A percentile compares a stretch with the other conserved stretches of the same genome.
phyloP scores from a whole-genome alignment of 2,329 filamentous ascomycete species.

The Macrophomina pseudophaseolina region DNA sequence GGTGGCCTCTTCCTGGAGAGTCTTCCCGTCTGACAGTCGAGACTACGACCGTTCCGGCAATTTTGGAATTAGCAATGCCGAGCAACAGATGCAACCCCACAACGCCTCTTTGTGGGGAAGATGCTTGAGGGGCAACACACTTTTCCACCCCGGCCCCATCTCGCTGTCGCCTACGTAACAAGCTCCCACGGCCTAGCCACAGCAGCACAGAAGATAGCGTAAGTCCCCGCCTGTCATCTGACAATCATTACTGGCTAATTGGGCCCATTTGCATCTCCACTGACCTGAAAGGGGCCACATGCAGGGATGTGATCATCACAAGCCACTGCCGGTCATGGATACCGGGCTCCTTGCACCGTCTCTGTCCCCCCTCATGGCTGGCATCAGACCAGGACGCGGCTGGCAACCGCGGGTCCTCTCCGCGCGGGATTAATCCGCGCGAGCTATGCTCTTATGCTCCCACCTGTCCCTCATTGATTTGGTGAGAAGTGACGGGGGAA shows the following conservation, averaged over 20 bases:
- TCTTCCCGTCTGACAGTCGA: neutral
- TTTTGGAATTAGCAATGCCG: conserved; percentile 5
- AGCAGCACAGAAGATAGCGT: neutral
- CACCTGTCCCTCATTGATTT: neutral
- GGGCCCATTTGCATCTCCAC: neutral
- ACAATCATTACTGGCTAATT: neutral
- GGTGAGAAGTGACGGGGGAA: neutral
- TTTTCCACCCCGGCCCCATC: neutral
- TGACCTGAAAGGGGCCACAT: neutral
- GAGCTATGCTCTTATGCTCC: neutral
- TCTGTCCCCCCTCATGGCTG: neutral
- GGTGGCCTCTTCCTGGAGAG: neutral
- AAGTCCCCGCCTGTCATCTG: neutral
- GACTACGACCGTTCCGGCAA: conserved; percentile 22
- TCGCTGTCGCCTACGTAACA: neutral
- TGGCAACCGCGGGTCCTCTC: neutral
- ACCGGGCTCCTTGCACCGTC: neutral
- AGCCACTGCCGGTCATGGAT: conserved; percentile 4
- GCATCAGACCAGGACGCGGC: neutral
- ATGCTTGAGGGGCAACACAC: conserved; percentile 7
- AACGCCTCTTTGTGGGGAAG: conserved; percentile 23
- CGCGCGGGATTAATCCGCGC: neutral
- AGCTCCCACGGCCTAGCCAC: neutral
- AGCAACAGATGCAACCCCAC: conserved; percentile 10
- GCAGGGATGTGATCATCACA: neutral